Conservation (phyloP, 768 basidiomycete genomes). For the Bullera alba region DNA sequence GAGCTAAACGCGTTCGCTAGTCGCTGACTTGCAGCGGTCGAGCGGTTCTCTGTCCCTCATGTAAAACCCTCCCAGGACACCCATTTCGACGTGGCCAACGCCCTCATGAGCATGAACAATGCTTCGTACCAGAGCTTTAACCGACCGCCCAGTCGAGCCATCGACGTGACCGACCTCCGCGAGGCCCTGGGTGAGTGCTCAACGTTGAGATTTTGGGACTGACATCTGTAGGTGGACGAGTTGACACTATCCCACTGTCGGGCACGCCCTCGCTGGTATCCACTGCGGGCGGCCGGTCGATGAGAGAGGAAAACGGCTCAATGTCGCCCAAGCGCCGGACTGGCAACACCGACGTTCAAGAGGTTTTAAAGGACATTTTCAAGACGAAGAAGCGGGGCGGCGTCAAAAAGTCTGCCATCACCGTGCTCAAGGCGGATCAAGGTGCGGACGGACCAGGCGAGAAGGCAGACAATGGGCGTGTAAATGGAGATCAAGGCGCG, state of each 20-base stretch:
- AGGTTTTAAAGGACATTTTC: constrained; percentile 29
- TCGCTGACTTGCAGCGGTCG: constrained; percentile 23
- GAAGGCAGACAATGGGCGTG: too few relatives aligned
- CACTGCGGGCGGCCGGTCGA: background rate
- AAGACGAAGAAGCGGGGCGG: background rate
- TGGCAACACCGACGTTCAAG: constrained; percentile 4
- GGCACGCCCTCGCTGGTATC: background rate
- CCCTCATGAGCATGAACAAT: constrained; percentile 82
- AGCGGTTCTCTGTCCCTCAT: constrained; percentile 24
- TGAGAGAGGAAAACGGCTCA: background rate
- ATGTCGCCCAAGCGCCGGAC: background rate
- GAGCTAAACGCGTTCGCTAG: constrained; percentile 5
- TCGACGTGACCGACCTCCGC: constrained; percentile 79
- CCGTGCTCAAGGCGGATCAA: too few relatives aligned
- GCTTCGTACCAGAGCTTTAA: constrained; percentile 77
- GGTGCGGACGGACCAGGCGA: too few relatives aligned
- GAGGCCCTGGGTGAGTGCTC: constrained; percentile 62
- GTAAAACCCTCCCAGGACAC: constrained; percentile 12
- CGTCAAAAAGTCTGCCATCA: background rate
- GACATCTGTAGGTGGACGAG: background rate
- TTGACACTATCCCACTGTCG: background rate
- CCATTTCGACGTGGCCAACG: constrained; percentile 27
- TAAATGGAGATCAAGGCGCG: too few relatives aligned
- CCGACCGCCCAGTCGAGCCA: constrained; percentile 61
- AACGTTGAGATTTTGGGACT: background rate